A percentile compares a stretch with the other conserved stretches of the same genome.
phyloP scores from a whole-genome alignment of 805 yeast genomes.

The Myxozyma lipomycoides region DNA sequence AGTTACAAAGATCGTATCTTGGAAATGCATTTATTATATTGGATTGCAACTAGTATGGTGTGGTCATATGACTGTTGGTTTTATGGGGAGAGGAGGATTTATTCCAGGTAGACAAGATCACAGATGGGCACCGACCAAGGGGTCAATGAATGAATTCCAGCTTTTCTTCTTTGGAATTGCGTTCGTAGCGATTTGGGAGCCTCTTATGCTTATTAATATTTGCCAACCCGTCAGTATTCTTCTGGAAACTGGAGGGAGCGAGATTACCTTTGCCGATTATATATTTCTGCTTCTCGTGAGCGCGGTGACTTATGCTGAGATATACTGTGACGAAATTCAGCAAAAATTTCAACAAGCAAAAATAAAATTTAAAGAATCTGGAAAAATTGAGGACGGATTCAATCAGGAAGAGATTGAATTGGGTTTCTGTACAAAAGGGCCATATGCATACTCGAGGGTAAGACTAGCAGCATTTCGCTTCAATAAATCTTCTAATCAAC shows the following conservation, averaged over 20 bases:
- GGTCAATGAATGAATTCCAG: slow-evolving; percentile 2
- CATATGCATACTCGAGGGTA: slow-evolving; percentile 18
- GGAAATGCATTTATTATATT: neutral
- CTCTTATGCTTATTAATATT: slow-evolving; percentile 9
- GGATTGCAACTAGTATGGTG: slow-evolving; percentile 13
- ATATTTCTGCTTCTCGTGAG: neutral
- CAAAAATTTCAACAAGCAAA: slow-evolving; percentile 14
- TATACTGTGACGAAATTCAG: slow-evolving; percentile 7
- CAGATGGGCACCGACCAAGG: slow-evolving; percentile 9
- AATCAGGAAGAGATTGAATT: slow-evolving; percentile 7
- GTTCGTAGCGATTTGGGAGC: slow-evolving; percentile 12
- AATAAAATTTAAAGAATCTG: neutral
- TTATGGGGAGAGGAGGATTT: slow-evolving; percentile 17
- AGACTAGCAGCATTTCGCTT: neutral
- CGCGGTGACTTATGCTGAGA: slow-evolving; percentile 6
- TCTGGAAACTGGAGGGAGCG: neutral
- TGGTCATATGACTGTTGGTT: slow-evolving; percentile 11
- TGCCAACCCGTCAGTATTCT: slow-evolving; percentile 6
- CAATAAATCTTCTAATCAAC: neutral
- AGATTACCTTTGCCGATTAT: slow-evolving; percentile 1
- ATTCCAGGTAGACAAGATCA: slow-evolving; percentile 10
- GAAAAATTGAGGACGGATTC: neutral
- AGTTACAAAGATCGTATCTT: neutral
- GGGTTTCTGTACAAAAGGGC: slow-evolving; percentile 22
- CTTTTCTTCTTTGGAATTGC: slow-evolving; percentile 6